Base-by-base conservation (phyloP, 306 rosid species). In the Cicer judaicum region DNA sequence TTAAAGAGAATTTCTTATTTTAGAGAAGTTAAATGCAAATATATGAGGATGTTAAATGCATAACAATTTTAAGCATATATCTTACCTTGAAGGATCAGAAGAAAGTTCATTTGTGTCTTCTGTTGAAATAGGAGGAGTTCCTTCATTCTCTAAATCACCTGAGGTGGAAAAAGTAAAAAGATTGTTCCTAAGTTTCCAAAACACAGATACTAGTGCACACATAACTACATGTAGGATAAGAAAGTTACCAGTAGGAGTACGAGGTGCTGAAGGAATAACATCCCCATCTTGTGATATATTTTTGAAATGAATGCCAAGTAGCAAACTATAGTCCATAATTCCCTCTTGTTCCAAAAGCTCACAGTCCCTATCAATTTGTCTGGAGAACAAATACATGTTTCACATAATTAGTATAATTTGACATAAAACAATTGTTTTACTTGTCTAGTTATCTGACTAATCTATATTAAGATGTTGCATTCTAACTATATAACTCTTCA, bases 281-380 rank as follows among this genome's bases (percentile, higher is more conserved):
- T 88, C 87, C 19, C 97, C 96, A 18, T 88, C 86, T 36, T 82
- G 72, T 11, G 98, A 85, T 69, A 85, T 87, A 54, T 87, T 87
- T 83, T 84, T 84, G 83, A 93, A 93, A 86, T 88, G 92, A 79
- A 93, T 91, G 18, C 98, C 98, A 74, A 93, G 84, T 39, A 93
- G 78, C 47, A 93, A 70, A 74, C 98, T 93, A 68, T 93, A 93
- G 81, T 93, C 98, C 98, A 91, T 93, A 60, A 91, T 88, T 77
- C 97, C 91, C 69, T 93, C 98, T 18, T 88, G 97, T 72, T 93
- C 97, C 19, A 93, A 82, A 74, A 93, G 87, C 86, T 93, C 98
- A 39, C 98, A 93, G 10, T 93, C 98, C 68, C 71, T 85, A 79
- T 93, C 98, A 67, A 91, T 47, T 89, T 93, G 94, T 78, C 98